Conservation (phyloP, 2,329 filamentous ascomycete genomes). For the Coleophoma cylindrospora region DNA sequence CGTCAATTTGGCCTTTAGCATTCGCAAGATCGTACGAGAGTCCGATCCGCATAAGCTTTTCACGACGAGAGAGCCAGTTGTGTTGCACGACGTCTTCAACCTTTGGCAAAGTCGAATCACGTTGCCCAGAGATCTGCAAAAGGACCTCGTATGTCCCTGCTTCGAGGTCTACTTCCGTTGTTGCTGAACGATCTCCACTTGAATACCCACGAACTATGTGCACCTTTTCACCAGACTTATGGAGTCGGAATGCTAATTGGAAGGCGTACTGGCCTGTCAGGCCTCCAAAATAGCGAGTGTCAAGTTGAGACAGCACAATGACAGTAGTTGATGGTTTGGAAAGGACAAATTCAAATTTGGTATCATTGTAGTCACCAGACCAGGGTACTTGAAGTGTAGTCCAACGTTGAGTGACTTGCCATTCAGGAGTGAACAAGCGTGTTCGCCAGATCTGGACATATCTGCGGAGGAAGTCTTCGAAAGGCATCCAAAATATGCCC, state of each 20-base stretch:
- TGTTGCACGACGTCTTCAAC: conserved; percentile 37
- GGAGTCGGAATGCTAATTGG: conserved; percentile 40
- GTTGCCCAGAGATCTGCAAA: conserved; percentile 38
- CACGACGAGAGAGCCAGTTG: conserved; percentile 41
- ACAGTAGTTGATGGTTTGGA: conserved; percentile 48
- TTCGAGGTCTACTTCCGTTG: conserved; percentile 52
- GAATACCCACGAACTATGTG: conserved; percentile 48
- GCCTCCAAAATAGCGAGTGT: conserved; percentile 55
- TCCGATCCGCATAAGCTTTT: conserved; percentile 55
- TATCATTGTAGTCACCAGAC: conserved; percentile 53
- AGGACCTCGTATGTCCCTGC: conserved; percentile 50
- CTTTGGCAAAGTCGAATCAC: conserved; percentile 12
- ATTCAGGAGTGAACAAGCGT: conserved; percentile 51
- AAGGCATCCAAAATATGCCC: conserved; percentile 57
- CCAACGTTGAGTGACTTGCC: conserved; percentile 54
- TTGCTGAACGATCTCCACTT: conserved; percentile 39
- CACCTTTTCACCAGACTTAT: conserved; percentile 46
- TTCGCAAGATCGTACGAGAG: conserved; percentile 56
- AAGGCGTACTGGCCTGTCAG: conserved; percentile 52
- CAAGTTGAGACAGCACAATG: conserved; percentile 56
- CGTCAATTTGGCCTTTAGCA: conserved; percentile 47
- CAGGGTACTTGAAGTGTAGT: conserved; percentile 55
- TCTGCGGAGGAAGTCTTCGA: conserved; percentile 54
- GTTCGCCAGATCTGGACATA: conserved; percentile 55
- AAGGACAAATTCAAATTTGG: conserved; percentile 51